Base-by-base conservation (phyloP, 495 filamentous ascomycete species). In the Ramalina peruviana region DNA sequence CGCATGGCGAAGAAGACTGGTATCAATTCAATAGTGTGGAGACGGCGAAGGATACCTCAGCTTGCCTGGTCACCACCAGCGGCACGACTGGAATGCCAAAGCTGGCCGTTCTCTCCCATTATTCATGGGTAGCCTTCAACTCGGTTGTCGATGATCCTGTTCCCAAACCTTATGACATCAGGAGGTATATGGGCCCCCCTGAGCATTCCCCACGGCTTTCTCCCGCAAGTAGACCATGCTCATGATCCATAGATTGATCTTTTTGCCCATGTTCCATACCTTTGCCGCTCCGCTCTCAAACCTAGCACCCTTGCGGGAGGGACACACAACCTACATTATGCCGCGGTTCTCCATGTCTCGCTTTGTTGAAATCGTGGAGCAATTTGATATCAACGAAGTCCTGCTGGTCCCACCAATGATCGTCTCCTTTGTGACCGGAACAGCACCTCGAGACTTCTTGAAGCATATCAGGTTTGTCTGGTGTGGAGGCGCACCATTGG, bases 201-300 rank as follows among this genome's bases (percentile, higher is more conserved):
- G 19, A 7, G 41, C 41, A 3, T 21, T 7, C 12, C 19, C 21
- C 5, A 45, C n/a, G 12, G 21, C 40, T 42, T 10, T 9, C 12
- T 42, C 6, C 3, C 11, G 40, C 11, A 13, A 3, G 15, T 6
- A 2, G 11, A 17, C 7, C 2, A 19, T 12, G 40, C 16, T 41
- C 9, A 17, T 15, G 40, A 41, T 41, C 1, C 0, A 16, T 41
- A 48, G 45, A 27, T 51, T 75, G 21, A 53, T 80, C 23, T 69
- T 71, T 0, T 62, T 79, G 0, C 80, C 80, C 1, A 63, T 82
- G 47, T 84, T 81, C 58, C 80, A 83, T 60, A 71, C 75, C 36
- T 69, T 70, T 11, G 67, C 68, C 21, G 70, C 65, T 4, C 72
- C 75, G 2, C 60, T 67, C 7, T 61, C 68, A 12, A 67, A 74